Base-by-base conservation (phyloP, 1,284 basidiomycete genomes). In the Irpex sp. region DNA sequence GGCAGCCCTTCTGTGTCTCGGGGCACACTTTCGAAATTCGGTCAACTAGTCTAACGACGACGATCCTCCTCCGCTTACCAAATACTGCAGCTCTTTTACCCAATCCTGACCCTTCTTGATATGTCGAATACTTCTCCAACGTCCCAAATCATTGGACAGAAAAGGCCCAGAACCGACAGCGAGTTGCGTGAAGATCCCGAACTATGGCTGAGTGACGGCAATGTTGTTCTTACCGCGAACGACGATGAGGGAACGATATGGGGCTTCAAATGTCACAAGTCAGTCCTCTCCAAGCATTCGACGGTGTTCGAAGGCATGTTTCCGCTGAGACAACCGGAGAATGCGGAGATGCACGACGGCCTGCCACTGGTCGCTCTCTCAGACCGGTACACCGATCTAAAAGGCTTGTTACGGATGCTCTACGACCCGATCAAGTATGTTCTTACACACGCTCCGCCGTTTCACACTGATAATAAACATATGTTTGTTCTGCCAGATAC, bases 161-260 rank as follows among this genome's bases (percentile, higher is more conserved):
- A 45, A 45, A 12, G n/a, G 39, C 39, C 14, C n/a, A 45, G 12
- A n/a, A n/a, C 39, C n/a, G 39, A 45, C 7, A 45, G 39, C 39
- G 39, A n/a, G n/a, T n/a, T 56, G 16, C 28, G 48, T 23, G 51
- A 62, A 18, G 64, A 65, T 37, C 42, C 45, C 5, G 19, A 47
- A 2, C 16, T 65, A 6, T 63, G 64, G 61, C 39, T 63, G 14
- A 45, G 35, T 9, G 65, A 66, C 48, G 65, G 65, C 4, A 63
- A 66, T 47, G 42, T 66, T n/a, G 60, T 66, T n/a, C 54, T 66
- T 6, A 12, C 36, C 54, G 47, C 54, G 51, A 36, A 9, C 36
- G 52, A 21, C 52, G 21, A 16, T 4, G 47, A 33, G 12, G 54
- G 54, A 7, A 53, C 14, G 28, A 36, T 10, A 4, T 60, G 60